These are phyloP conservation scores for Abelmoschus esculentus DNA, from an alignment of 345 rosid genomes.

Conservation along the genomic window DNA sequence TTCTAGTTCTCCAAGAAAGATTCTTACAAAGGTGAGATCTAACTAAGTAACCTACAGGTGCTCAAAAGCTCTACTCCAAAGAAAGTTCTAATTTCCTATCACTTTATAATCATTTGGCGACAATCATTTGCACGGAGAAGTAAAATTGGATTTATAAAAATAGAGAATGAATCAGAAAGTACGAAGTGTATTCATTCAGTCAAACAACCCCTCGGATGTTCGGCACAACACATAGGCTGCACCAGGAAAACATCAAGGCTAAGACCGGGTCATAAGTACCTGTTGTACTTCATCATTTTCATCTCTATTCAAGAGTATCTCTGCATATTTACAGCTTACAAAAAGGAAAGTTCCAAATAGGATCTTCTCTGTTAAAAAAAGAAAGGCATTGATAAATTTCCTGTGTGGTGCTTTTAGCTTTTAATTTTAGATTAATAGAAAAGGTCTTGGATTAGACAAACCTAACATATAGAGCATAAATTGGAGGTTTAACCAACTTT, in stretches of 20 bases:
- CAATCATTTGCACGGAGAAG: background rate
- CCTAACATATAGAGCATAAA: background rate
- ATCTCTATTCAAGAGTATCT: conserved; percentile 21
- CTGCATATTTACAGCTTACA: background rate
- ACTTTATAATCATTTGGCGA: background rate
- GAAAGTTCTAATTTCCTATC: background rate
- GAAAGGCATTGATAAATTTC: background rate
- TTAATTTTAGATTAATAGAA: background rate
- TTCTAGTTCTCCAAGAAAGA: background rate
- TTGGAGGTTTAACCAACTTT: background rate
- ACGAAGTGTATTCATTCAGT: conserved; percentile 25
- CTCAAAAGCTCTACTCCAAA: background rate
- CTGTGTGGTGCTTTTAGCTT: background rate
- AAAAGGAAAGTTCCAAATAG: no score
- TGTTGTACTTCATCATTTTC: conserved; percentile 35
- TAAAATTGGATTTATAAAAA: conserved; percentile 1
- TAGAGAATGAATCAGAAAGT: conserved; percentile 42
- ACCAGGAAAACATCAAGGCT: conserved; percentile 34
- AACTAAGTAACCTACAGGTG: background rate
- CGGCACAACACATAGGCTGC: conserved; percentile 33
- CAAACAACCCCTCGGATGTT: conserved; percentile 21
- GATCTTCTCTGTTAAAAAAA: background rate
- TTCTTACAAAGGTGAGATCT: background rate
- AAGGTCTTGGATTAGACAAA: background rate
- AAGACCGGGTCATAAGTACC: conserved; percentile 44